Percentiles rank a stretch among this genome's conserved stretches.
Conservation (phyloP, 768 basidiomycete species). For the Phlebiopsis gigantea region DNA sequence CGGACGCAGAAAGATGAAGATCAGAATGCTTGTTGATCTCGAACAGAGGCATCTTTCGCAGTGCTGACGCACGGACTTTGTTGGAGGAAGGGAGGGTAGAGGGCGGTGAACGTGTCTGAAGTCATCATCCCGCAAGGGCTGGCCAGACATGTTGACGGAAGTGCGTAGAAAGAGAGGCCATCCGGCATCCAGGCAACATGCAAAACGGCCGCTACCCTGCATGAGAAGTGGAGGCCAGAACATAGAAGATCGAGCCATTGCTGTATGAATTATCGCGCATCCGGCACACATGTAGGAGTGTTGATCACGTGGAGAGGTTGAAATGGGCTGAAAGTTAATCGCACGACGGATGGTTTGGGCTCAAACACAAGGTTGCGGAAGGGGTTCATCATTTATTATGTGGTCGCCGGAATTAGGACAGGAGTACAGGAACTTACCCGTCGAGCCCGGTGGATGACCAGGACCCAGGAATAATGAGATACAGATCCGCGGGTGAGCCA, state of each 20-base stretch:
- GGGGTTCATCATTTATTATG: neutral
- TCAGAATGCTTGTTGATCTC: slow-evolving; percentile 1
- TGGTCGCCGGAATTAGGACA: neutral
- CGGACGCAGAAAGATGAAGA: neutral
- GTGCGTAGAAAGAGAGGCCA: neutral
- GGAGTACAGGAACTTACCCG: slow-evolving; percentile 7
- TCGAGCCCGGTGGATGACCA: neutral
- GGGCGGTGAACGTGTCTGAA: neutral
- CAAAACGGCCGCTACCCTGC: neutral
- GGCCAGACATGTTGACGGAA: neutral
- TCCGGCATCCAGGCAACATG: neutral
- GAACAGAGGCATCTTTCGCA: neutral
- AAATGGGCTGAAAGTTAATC: neutral
- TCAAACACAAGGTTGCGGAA: neutral
- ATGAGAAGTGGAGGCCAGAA: neutral
- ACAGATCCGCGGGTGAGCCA: neutral
- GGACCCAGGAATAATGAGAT: neutral
- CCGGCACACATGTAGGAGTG: neutral
- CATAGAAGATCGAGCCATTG: neutral
- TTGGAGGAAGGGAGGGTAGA: neutral
- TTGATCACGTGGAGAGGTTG: neutral
- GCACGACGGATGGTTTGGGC: neutral
- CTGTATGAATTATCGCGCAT: neutral
- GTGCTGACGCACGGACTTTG: neutral
- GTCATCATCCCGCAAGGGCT: neutral